Evolutionary conservation across 345 rosid species (phyloP).

Genomic region (Raphanus raphanistrum): DNA sequence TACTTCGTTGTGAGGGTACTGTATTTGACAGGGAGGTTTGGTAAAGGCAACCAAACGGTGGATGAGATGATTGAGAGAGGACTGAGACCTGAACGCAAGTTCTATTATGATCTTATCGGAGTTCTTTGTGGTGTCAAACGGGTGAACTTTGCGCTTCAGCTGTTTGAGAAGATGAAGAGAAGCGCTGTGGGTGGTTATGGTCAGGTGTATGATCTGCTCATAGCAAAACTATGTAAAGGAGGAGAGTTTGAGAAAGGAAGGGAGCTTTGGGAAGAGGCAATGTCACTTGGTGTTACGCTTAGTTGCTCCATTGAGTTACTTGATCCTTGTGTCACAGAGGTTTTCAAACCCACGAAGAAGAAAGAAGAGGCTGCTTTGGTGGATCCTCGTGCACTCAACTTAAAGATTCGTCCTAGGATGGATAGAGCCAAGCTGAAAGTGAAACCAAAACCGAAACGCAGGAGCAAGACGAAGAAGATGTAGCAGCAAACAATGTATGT

Average conservation of each 20-base stretch:
- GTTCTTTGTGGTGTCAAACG: constrained; percentile 79
- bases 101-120: constrained; percentile 74
- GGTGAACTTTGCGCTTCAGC: constrained; percentile 60
- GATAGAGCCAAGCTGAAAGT: constrained; percentile 26
- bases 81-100: constrained; percentile 56
- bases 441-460: constrained; percentile 33
- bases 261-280: constrained; percentile 80
- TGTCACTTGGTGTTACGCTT: constrained; percentile 44
- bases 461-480: constrained; percentile 20
- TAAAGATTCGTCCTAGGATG: constrained; percentile 33
- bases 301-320: constrained; percentile 51
- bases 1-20: constrained; percentile 72
- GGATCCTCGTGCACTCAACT: constrained; percentile 37
- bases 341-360: constrained; percentile 59
- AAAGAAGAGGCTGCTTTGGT: constrained; percentile 41
- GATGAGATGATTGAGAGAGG: constrained; percentile 76
- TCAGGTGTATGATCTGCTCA: constrained; percentile 67
- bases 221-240: constrained; percentile 74
- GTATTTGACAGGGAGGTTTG: constrained; percentile 81
- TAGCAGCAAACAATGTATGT: background rate
- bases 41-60: constrained; percentile 69
- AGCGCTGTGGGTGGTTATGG: constrained; percentile 60
- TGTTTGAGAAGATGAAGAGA: constrained; percentile 76
- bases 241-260: constrained; percentile 73
- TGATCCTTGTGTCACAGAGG: constrained; percentile 60